A percentile compares a stretch with the other conserved stretches of the same genome.
Evolutionary conservation across 768 basidiomycete genomes (phyloP).

Genomic region (Mycena albidolilacea): DNA sequence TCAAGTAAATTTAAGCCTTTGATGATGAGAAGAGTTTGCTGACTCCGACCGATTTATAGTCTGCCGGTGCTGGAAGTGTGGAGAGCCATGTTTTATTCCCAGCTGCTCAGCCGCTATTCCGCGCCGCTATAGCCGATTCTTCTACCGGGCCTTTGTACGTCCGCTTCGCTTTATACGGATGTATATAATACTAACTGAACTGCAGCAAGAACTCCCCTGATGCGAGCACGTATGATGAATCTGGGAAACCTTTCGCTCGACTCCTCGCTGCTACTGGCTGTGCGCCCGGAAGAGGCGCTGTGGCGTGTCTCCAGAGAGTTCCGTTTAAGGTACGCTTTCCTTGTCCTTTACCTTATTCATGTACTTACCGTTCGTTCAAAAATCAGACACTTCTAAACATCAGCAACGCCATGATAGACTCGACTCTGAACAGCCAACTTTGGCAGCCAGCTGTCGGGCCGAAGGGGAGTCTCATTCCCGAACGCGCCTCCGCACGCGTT

Average conservation of each 20-base stretch:
- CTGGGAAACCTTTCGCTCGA: slow-evolving; percentile 65
- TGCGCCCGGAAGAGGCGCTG: slow-evolving; percentile 51
- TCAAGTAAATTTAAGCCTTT: slow-evolving; percentile 50
- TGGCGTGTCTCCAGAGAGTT: slow-evolving; percentile 62
- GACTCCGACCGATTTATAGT: slow-evolving; percentile 47
- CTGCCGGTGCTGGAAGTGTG: slow-evolving; percentile 67
- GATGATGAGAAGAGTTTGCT: neutral
- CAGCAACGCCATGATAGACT: slow-evolving; percentile 60
- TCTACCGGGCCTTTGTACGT: slow-evolving; percentile 69
- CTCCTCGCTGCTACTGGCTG: slow-evolving; percentile 65
- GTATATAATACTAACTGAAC: neutral
- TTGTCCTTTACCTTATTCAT: neutral
- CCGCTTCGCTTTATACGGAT: neutral
- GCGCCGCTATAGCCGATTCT: slow-evolving; percentile 68
- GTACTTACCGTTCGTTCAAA: neutral
- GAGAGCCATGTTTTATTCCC: slow-evolving; percentile 65
- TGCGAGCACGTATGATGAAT: slow-evolving; percentile 62
- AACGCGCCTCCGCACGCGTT: slow-evolving; percentile 61
- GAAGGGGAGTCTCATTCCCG: slow-evolving; percentile 63
- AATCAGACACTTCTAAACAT: slow-evolving; percentile 63
- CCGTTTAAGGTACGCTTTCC: slow-evolving; percentile 57
- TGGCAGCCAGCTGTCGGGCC: slow-evolving; percentile 73
- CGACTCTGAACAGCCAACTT: slow-evolving; percentile 66
- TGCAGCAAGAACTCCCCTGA: slow-evolving; percentile 66
- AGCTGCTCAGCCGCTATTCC: slow-evolving; percentile 55